Evolutionary conservation across 73 alveolate species (phyloP).

Genomic region (Paramecium primaurelia): DNA sequence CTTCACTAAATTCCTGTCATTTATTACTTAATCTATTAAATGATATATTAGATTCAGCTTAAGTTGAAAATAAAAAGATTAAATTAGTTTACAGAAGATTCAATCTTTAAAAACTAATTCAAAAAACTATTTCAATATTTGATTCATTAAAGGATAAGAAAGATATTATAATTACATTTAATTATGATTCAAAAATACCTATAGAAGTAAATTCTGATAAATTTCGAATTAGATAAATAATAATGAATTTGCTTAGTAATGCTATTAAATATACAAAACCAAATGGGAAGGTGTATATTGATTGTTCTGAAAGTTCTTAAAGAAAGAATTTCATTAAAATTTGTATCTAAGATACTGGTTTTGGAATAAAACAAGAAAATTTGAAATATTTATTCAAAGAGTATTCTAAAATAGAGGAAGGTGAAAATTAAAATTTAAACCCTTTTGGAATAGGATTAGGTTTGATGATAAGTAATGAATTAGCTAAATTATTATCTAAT

Average conservation of each 20-base stretch:
- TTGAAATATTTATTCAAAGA: conserved; percentile 21
- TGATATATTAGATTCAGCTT: conserved; percentile 57
- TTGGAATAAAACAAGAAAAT: conserved; percentile 49
- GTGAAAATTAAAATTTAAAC: conserved; percentile 1
- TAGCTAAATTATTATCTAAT: conserved; percentile 37
- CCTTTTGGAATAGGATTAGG: conserved; percentile 56
- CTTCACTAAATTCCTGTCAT: conserved; percentile 47
- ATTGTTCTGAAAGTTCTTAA: not conserved
- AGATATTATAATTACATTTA: conserved; percentile 4
- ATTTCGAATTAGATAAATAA: conserved; percentile 24
- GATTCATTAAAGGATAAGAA: conserved; percentile 3
- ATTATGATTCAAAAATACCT: conserved; percentile 24
- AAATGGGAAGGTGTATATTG: conserved; percentile 7
- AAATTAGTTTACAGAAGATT: not conserved
- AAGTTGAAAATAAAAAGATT: conserved; percentile 39
- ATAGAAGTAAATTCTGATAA: conserved; percentile 23
- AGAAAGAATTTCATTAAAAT: not conserved
- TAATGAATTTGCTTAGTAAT: conserved; percentile 57
- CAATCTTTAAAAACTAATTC: conserved; percentile 32
- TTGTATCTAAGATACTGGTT: conserved; percentile 45
- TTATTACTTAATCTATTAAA: conserved; percentile 50
- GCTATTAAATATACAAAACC: conserved; percentile 55
- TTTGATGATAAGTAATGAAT: conserved; percentile 27
- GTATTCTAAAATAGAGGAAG: not conserved
- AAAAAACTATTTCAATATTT: conserved; percentile 31